These are phyloP conservation scores for Eimeria acervulina DNA, from an alignment of 169 alveolate genomes.

Conservation along the genomic window DNA sequence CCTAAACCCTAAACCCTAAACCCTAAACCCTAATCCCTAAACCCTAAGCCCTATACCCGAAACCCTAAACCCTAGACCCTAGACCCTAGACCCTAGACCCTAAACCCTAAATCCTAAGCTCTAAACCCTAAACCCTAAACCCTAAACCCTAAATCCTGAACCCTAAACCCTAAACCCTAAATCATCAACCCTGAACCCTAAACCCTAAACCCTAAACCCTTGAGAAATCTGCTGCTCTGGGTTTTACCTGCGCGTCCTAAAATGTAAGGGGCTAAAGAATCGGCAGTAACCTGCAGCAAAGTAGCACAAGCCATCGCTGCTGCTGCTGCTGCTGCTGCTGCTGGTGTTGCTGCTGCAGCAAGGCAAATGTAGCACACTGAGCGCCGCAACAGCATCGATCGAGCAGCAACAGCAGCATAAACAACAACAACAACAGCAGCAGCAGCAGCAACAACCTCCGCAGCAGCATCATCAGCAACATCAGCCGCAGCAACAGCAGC, in stretches of 20 bases:
- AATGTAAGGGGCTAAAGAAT: background rate
- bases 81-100: no score
- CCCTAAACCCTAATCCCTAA: no score
- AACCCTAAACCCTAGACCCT: no score
- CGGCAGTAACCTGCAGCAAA: slow-evolving; percentile 8
- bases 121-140: no score
- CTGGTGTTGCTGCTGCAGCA: background rate
- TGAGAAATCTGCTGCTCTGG: no score
- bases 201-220: background rate
- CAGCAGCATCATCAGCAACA: slow-evolving; percentile 10
- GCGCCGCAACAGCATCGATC: no score
- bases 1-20: no score
- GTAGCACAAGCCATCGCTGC: background rate
- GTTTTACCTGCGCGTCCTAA: slow-evolving; percentile 27
- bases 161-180: background rate
- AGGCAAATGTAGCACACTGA: background rate
- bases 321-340: slow-evolving; percentile 13
- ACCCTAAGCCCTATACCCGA: background rate
- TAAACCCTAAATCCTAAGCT: no score
- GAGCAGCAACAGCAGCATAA: no score
- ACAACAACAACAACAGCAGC: background rate
- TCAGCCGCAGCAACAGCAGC: background rate
- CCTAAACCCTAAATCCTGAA: no score
- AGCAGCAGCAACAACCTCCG: background rate
- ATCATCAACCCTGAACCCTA: background rate